Evolutionary conservation across 768 basidiomycete genomes (phyloP).

Genomic region (Flagelloscypha sp.): DNA sequence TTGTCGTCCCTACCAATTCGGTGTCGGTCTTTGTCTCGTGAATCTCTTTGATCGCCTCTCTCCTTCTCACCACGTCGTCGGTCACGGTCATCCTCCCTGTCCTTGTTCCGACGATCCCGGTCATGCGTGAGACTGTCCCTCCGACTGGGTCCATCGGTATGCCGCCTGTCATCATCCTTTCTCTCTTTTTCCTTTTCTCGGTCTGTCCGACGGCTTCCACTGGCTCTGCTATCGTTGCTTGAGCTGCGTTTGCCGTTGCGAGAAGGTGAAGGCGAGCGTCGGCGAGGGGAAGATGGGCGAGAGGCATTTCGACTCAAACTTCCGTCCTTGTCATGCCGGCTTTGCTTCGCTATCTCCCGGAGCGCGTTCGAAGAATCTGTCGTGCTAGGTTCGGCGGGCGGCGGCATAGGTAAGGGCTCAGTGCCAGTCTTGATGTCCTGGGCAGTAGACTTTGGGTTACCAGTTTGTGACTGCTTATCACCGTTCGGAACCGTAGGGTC

Average conservation of each 20-base stretch:
- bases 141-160: slow-evolving; percentile 1
- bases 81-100: slow-evolving; percentile 34
- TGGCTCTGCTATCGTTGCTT: slow-evolving; percentile 66
- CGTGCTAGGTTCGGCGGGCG: slow-evolving; percentile 71
- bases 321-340: slow-evolving; percentile 33
- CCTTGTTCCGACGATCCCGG: slow-evolving; percentile 15
- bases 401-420: slow-evolving; percentile 61
- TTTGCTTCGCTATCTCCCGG: slow-evolving; percentile 71
- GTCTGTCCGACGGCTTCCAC: slow-evolving; percentile 54
- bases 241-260: slow-evolving; percentile 62
- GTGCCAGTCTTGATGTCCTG: slow-evolving; percentile 20
- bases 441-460: slow-evolving; percentile 4
- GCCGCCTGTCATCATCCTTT: slow-evolving; percentile 19
- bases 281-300: slow-evolving; percentile 48
- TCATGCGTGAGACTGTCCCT: slow-evolving; percentile 1
- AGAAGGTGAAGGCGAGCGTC: slow-evolving; percentile 57
- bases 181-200: slow-evolving; percentile 43
- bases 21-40: slow-evolving; percentile 39
- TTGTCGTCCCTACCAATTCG: no score
- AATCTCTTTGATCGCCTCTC: slow-evolving; percentile 37
- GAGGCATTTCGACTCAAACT: slow-evolving; percentile 42
- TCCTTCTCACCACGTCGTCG: slow-evolving; percentile 25
- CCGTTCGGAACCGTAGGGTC: slow-evolving; percentile 16
- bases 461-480: slow-evolving; percentile 4
- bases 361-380: slow-evolving; percentile 72